These are phyloP conservation scores for Panellus pusillus DNA, from an alignment of 768 basidiomycete species.

Conservation along the genomic window DNA sequence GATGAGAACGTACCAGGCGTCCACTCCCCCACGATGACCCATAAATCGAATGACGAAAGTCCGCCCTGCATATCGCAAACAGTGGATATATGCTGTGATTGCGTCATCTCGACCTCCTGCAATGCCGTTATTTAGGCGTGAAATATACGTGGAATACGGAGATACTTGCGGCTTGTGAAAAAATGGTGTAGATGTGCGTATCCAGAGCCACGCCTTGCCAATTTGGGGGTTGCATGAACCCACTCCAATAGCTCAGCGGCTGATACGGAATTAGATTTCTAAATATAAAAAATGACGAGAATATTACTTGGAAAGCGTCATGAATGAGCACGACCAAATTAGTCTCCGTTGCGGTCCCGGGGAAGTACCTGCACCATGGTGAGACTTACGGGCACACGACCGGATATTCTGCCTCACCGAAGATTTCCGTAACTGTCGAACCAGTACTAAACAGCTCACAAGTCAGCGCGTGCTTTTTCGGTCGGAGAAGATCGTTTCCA, in stretches of 20 bases:
- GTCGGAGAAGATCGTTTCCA: background rate
- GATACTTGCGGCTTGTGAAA: conserved; percentile 7
- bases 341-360: conserved; percentile 44
- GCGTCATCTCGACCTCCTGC: conserved; percentile 12
- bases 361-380: conserved; percentile 27
- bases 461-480: background rate
- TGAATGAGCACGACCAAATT: conserved; percentile 13
- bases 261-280: background rate
- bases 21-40: conserved; percentile 61
- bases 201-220: conserved; percentile 15
- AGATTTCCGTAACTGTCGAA: conserved; percentile 73
- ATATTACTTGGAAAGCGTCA: conserved; percentile 15
- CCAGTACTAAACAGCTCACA: conserved; percentile 66
- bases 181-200: conserved; percentile 18
- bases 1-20: conserved; percentile 39
- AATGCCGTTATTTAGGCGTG: background rate
- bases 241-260: conserved; percentile 13
- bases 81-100: conserved; percentile 10
- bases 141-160: background rate
- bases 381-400: background rate
- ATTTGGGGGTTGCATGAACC: conserved; percentile 1
- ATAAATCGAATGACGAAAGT: conserved; percentile 10
- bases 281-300: background rate
- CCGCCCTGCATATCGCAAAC: background rate
- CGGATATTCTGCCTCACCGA: conserved; percentile 41